phyloP scores from a whole-genome alignment of 78 protist species.

The Dictyostelium discoideum region dicty_2.7 NC_007088.5:2311001-2311500 shows the following conservation, averaged over 20 bases:
- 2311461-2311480: no score
- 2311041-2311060: background rate
- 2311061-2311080: background rate
- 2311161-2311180: background rate
- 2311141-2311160: background rate
- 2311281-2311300: background rate
- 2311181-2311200: background rate
- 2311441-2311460: background rate
- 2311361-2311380: background rate
- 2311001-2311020: background rate
- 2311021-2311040: background rate
- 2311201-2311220: background rate
- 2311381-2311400: background rate
- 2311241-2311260: background rate
- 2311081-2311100: background rate
- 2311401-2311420: background rate
- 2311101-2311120: background rate
- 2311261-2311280: no score
- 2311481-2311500: background rate
- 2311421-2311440: background rate
- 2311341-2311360: no score
- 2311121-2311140: background rate
- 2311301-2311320: background rate
- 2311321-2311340: no score
- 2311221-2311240: background rate